A percentile compares a stretch with the other conserved stretches of the same genome.
Evolutionary conservation across 1,139 yeast species (phyloP).

Genomic region (Blastobotrys arbuscula): DNA sequence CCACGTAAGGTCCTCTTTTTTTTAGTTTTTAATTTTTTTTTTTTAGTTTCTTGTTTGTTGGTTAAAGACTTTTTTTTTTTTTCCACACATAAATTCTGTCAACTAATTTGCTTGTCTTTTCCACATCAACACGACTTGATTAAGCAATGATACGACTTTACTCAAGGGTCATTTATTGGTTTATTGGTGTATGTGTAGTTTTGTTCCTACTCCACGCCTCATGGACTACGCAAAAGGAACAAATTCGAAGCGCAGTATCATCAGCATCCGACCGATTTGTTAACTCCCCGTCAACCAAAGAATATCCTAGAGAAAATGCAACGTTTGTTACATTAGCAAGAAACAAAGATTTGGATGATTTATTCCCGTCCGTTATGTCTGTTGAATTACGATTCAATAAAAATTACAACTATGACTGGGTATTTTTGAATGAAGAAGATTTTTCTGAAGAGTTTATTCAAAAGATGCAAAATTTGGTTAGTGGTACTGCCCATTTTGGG

Average conservation of each 20-base stretch:
- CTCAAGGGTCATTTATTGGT: constrained; percentile 14
- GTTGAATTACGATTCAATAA: constrained; percentile 70
- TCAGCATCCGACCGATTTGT: background rate
- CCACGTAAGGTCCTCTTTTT: background rate
- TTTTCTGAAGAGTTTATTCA: constrained; percentile 54
- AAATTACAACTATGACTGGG: constrained; percentile 72
- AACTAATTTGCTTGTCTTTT: too few relatives aligned
- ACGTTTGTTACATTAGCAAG: constrained; percentile 68
- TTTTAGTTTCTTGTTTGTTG: background rate
- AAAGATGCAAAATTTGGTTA: constrained; percentile 43
- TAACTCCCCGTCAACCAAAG: background rate
- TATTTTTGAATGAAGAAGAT: constrained; percentile 62
- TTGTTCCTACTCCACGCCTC: constrained; percentile 7
- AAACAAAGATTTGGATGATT: constrained; percentile 55
- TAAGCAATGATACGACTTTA: constrained; percentile 10
- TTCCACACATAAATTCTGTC: background rate
- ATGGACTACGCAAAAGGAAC: constrained; percentile 12
- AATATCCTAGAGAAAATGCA: constrained; percentile 42
- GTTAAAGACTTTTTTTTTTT: background rate
- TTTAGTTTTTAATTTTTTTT: background rate
- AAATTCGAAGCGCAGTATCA: constrained; percentile 1
- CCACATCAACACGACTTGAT: too few relatives aligned
- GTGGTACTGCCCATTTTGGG: constrained; percentile 62
- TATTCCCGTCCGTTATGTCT: constrained; percentile 51
- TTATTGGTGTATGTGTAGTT: constrained; percentile 8